Conservation (phyloP, 768 basidiomycete genomes). For the Paxillus rubicundulus region DNA sequence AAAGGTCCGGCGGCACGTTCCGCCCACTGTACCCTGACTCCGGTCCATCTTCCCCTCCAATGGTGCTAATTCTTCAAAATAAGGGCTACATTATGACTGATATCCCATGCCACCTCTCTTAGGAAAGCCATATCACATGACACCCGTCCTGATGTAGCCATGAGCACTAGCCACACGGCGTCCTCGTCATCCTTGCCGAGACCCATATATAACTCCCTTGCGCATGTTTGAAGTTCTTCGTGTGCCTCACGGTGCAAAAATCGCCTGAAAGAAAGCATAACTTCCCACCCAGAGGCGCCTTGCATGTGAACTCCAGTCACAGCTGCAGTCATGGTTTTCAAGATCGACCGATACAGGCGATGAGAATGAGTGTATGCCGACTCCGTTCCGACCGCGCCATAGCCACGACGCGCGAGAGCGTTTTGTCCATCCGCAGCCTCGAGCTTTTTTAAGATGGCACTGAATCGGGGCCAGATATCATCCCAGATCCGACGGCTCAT, state of each 20-base stretch:
- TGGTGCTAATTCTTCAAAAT: conserved; percentile 30
- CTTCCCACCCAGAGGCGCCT: conserved; percentile 78
- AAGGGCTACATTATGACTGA: conserved; percentile 38
- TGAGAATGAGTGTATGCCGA: conserved; percentile 81
- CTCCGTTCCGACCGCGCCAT: conserved; percentile 53
- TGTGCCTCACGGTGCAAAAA: conserved; percentile 70
- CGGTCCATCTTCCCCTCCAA: not conserved
- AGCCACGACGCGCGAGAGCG: conserved; percentile 60
- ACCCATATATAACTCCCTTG: conserved; percentile 60
- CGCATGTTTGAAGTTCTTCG: conserved; percentile 68
- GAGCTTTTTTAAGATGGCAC: conserved; percentile 54
- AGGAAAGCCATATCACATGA: conserved; percentile 49
- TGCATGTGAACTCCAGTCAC: conserved; percentile 65
- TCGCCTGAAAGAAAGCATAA: conserved; percentile 69
- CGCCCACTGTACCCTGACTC: conserved; percentile 28
- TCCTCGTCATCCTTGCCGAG: conserved; percentile 68
- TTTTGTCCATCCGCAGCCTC: conserved; percentile 61
- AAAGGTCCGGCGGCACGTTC: conserved; percentile 68
- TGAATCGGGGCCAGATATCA: conserved; percentile 89
- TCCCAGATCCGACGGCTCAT: conserved; percentile 87
- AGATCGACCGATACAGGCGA: conserved; percentile 71
- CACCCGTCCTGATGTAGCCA: conserved; percentile 47
- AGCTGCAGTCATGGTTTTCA: conserved; percentile 70
- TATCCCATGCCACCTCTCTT: conserved; percentile 60
- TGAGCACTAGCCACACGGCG: conserved; percentile 79